These are phyloP conservation scores for Apiotrichum laibachii DNA, from an alignment of 1,284 basidiomycete genomes.

Conservation along the genomic window DNA sequence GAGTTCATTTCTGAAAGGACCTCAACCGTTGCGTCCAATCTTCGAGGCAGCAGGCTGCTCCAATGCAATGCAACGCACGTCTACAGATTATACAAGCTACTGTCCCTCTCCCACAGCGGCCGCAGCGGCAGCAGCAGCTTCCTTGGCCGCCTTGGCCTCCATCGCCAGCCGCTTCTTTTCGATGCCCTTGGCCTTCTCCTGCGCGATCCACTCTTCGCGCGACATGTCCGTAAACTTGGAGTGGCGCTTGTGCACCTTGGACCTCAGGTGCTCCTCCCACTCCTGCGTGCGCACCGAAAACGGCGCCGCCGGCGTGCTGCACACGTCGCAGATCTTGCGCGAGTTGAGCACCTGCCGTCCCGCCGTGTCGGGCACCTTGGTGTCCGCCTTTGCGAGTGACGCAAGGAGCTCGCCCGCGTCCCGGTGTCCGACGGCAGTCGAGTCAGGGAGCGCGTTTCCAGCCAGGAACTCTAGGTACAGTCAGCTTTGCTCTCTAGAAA, in stretches of 20 bases:
- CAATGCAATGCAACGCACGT: too few relatives aligned
- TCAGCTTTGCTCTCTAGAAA: neutral
- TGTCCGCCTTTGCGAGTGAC: constrained; percentile 45
- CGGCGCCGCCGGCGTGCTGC: constrained; percentile 66
- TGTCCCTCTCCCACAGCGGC: too few relatives aligned
- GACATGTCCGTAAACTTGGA: constrained; percentile 4
- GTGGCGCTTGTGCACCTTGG: constrained; percentile 58
- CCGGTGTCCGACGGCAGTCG: constrained; percentile 58
- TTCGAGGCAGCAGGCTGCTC: too few relatives aligned
- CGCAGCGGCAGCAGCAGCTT: neutral
- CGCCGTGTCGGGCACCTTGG: constrained; percentile 28
- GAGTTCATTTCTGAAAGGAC: too few relatives aligned
- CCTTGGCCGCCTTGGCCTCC: constrained; percentile 8
- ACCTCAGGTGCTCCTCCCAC: constrained; percentile 64
- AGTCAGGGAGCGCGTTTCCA: constrained; percentile 59
- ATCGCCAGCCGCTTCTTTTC: constrained; percentile 26
- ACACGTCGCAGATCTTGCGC: constrained; percentile 66
- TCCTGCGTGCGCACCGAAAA: constrained; percentile 69
- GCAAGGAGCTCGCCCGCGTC: constrained; percentile 58
- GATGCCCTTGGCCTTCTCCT: constrained; percentile 20
- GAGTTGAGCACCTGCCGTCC: constrained; percentile 65
- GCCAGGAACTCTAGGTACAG: constrained; percentile 61
- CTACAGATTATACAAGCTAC: neutral
- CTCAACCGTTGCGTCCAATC: too few relatives aligned
- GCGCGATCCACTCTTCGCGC: constrained; percentile 27